Evolutionary conservation across 192 early-diverging fungal species (phyloP).

Genomic region (Coemansia sp.): DNA sequence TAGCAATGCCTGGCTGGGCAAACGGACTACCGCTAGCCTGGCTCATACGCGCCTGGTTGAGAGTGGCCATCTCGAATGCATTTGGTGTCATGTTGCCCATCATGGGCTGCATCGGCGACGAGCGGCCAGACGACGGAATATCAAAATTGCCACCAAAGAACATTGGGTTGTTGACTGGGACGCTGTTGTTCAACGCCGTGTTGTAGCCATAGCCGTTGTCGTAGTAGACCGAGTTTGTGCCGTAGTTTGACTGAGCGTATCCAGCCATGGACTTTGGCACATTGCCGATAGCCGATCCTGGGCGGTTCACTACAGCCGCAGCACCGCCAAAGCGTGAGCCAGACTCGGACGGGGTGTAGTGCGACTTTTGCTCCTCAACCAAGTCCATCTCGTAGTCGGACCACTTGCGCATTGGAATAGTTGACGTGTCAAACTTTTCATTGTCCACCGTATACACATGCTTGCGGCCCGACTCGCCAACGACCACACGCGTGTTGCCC

Average conservation of each 20-base stretch:
- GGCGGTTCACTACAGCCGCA: slow-evolving; percentile 33
- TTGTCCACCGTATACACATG: slow-evolving; percentile 61
- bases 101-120: slow-evolving; percentile 40
- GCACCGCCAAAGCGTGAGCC: slow-evolving; percentile 50
- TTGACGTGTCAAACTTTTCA: slow-evolving; percentile 72
- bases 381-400: slow-evolving; percentile 73
- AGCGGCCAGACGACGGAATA: slow-evolving; percentile 34
- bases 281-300: slow-evolving; percentile 52
- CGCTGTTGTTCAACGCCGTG: slow-evolving; percentile 33
- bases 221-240: slow-evolving; percentile 51
- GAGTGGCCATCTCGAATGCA: slow-evolving; percentile 44
- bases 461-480: slow-evolving; percentile 80
- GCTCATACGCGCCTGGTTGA: slow-evolving; percentile 34
- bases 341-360: slow-evolving; percentile 38
- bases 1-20: slow-evolving; percentile 17
- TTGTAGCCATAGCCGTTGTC: slow-evolving; percentile 54
- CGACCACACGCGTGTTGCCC: slow-evolving; percentile 92
- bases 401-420: slow-evolving; percentile 77
- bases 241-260: slow-evolving; percentile 39
- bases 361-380: slow-evolving; percentile 50
- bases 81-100: slow-evolving; percentile 17
- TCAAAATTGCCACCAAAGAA: slow-evolving; percentile 25
- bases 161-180: slow-evolving; percentile 16
- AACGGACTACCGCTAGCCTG: slow-evolving; percentile 25
- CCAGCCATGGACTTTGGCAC: slow-evolving; percentile 51